phyloP scores from a whole-genome alignment of 352 stramenopile genomes.

The Phytophthora tubulina region DNA sequence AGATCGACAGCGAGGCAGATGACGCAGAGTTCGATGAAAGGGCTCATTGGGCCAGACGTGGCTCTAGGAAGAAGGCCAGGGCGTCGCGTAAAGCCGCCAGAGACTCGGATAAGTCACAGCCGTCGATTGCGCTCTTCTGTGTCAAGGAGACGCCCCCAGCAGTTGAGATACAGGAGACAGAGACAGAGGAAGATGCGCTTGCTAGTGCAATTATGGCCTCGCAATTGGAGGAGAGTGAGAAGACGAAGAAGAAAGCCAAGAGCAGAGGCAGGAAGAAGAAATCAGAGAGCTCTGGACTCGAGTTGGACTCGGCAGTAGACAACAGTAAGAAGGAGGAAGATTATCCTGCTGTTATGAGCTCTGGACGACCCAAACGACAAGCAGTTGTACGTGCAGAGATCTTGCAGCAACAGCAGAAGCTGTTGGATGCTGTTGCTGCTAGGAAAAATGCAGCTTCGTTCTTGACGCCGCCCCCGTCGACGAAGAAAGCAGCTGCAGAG shows the following conservation, averaged over 20 bases:
- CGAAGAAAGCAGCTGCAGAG: constrained; percentile 29
- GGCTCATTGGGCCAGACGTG: constrained; percentile 66
- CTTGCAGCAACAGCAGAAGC: constrained; percentile 47
- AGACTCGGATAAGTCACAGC: constrained; percentile 54
- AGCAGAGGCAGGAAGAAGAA: constrained; percentile 24
- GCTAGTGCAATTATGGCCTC: constrained; percentile 15
- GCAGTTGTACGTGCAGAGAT: constrained; percentile 62
- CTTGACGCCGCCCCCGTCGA: constrained; percentile 43
- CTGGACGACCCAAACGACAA: constrained; percentile 64
- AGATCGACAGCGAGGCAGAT: constrained; percentile 80
- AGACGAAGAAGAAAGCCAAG: constrained; percentile 22
- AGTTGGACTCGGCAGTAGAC: constrained; percentile 21
- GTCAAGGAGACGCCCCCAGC: constrained; percentile 31
- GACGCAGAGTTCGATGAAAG: constrained; percentile 79
- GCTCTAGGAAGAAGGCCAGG: constrained; percentile 48
- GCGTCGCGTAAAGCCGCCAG: constrained; percentile 22
- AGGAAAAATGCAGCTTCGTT: constrained; percentile 41
- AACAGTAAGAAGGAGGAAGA: constrained; percentile 16
- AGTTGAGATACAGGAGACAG: neutral
- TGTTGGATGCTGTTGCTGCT: constrained; percentile 41
- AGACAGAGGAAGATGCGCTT: constrained; percentile 6
- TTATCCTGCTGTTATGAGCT: constrained; percentile 26
- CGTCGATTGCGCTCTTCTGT: constrained; percentile 76
- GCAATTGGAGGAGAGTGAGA: constrained; percentile 11
- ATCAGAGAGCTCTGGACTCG: constrained; percentile 13